Evolutionary conservation across 306 rosid species (phyloP), one percentile per base, ranked within the genome.

Genomic region (Acacia melanoxylon): DNA sequence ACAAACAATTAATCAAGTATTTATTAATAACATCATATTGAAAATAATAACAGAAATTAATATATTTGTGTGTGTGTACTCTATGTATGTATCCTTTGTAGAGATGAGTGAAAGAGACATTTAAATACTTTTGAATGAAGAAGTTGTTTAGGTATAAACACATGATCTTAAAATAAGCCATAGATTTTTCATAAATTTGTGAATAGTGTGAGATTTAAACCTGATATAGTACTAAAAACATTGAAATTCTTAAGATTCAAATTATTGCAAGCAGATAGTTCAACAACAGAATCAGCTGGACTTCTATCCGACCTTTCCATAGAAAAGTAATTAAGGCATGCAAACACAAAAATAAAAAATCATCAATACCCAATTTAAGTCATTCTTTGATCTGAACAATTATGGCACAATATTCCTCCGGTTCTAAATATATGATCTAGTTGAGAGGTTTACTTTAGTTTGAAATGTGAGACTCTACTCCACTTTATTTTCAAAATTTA

Each of bases 1-100:
- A 90, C 91, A 86, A 45, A 59, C 0, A 41, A 83, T 74, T 16
- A 68, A 51, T 8, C 4, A 71, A 14, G 11, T 68, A 13, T 52
- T 66, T 1, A 62, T 77, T 62, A 68, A 22, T 80, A 22, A 10
- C 13, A 58, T 58, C 13, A 22, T 22, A 66, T 66, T 63, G n/a
- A 63, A 29, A 66, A 35, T 17, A 66, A 66, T 31, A 66, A 8
- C 45, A 31, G 12, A 66, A 33, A 66, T 2, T 35, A 31, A 56
- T 2, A n/a, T 56, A 20, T 20, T 56, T 56, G 20, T 56, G 12
- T 56, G 65, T 58, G 24, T 20, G 22, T 20, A 54, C 56, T 15
- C 56, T 16, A 19, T 52, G 27, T 3, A 27, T 54, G 25, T 56
- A 9, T 56, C 27, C n/a, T 17, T 14, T 17, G 2, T 51, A 48